Percentiles rank a stretch among this genome's conserved stretches.
These are phyloP conservation scores for Uronychia binucleata DNA, from an alignment of 73 alveolate species.

Conservation along the genomic window DNA sequence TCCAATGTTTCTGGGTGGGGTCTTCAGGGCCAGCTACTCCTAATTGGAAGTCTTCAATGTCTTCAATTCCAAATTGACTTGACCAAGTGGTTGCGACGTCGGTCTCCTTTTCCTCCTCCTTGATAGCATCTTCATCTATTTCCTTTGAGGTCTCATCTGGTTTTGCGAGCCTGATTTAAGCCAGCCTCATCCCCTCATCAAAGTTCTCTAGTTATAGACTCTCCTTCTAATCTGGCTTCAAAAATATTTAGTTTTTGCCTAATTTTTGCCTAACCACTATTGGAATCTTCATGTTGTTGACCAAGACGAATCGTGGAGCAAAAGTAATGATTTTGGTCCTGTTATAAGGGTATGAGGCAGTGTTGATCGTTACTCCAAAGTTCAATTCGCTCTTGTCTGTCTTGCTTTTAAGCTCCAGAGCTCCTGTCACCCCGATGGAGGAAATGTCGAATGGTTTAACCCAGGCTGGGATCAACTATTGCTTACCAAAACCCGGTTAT, in stretches of 20 bases:
- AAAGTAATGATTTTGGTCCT: slow-evolving; percentile 60
- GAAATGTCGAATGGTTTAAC: slow-evolving; percentile 45
- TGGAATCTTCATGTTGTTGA: slow-evolving; percentile 32
- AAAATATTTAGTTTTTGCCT: not conserved
- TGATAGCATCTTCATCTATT: not conserved
- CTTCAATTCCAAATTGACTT: slow-evolving; percentile 57
- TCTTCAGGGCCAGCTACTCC: not conserved
- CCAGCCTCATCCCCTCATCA: not conserved
- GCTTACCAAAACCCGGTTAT: slow-evolving; percentile 8
- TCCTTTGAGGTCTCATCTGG: slow-evolving; percentile 1
- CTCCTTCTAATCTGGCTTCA: slow-evolving; percentile 9
- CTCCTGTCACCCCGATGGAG: slow-evolving; percentile 53
- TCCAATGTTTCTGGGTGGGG: slow-evolving; percentile 3
- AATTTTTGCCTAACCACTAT: slow-evolving; percentile 26
- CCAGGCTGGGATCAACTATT: slow-evolving; percentile 22
- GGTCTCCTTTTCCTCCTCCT: not conserved
- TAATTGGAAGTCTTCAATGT: slow-evolving; percentile 64
- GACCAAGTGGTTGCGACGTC: slow-evolving; percentile 39
- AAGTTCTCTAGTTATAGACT: slow-evolving; percentile 26
- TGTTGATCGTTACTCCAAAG: slow-evolving; percentile 52
- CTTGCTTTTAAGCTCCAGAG: not conserved
- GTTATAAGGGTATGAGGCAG: slow-evolving; percentile 31
- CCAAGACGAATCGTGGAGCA: slow-evolving; percentile 59
- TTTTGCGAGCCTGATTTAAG: slow-evolving; percentile 2
- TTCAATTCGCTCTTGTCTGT: slow-evolving; percentile 11